Conservation (phyloP, 768 basidiomycete species). For the Mycena vitilis region DNA sequence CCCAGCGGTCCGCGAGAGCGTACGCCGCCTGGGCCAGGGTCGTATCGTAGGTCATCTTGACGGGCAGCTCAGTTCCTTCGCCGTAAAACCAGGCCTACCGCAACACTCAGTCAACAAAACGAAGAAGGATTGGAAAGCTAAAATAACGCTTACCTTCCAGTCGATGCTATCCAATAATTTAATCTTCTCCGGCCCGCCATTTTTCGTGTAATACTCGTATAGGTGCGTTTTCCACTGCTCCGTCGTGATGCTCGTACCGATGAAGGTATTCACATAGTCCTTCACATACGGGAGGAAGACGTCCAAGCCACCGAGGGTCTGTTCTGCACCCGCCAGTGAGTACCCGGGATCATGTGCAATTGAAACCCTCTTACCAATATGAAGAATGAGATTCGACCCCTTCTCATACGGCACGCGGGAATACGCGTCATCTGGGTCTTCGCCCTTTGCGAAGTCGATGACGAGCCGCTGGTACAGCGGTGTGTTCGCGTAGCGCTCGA, state of each 20-base stretch:
- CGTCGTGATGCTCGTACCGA: conserved; percentile 86
- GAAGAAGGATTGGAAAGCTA: background rate
- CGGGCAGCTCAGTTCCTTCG: conserved; percentile 79
- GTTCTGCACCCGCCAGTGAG: conserved; percentile 54
- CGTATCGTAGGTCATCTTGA: conserved; percentile 71
- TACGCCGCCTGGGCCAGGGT: conserved; percentile 78
- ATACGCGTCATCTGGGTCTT: conserved; percentile 86
- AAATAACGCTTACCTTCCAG: conserved; percentile 73
- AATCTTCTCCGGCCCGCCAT: conserved; percentile 71
- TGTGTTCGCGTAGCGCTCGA: conserved; percentile 66
- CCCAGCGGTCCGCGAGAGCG: conserved; percentile 80
- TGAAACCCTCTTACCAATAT: conserved; percentile 65
- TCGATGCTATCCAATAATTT: conserved; percentile 75
- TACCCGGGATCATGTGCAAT: background rate
- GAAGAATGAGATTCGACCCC: conserved; percentile 88
- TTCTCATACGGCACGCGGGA: conserved; percentile 86
- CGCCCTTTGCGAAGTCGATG: conserved; percentile 76
- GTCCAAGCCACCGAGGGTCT: conserved; percentile 82
- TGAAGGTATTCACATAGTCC: conserved; percentile 86
- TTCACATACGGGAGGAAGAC: conserved; percentile 87
- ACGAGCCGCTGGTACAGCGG: conserved; percentile 87
- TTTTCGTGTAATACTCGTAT: conserved; percentile 72
- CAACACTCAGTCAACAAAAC: background rate
- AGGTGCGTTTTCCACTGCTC: conserved; percentile 86
- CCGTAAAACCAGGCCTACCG: conserved; percentile 85